Evolutionary conservation across 148 eudicot species (phyloP).

Genomic region (Pouteria glomerata): DNA sequence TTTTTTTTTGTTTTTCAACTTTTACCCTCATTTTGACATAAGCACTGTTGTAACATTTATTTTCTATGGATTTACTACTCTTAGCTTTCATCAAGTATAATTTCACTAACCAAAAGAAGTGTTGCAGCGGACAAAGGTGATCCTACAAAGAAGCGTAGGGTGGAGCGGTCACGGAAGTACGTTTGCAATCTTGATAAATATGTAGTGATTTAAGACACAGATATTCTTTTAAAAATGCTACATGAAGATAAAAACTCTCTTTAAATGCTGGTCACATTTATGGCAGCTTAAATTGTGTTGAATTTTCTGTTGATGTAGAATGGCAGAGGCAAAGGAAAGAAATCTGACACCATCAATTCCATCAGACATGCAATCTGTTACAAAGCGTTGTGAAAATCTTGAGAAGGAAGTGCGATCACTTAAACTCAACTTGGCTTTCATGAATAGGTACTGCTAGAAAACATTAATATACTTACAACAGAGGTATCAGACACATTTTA

Average conservation of each 20-base stretch:
- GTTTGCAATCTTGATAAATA: conserved; percentile 13
- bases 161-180: conserved; percentile 53
- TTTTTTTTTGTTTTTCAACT: background rate
- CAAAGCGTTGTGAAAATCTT: conserved; percentile 52
- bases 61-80: background rate
- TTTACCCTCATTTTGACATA: background rate
- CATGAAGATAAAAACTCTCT: background rate
- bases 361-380: conserved; percentile 44
- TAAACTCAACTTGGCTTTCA: conserved; percentile 51
- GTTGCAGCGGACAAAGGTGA: conserved; percentile 40
- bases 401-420: conserved; percentile 63
- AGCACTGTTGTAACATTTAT: background rate
- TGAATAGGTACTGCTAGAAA: conserved; percentile 37
- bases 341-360: conserved; percentile 39
- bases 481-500: background rate
- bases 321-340: conserved; percentile 62
- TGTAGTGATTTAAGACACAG: no score
- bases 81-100: background rate
- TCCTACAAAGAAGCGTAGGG: conserved; percentile 56
- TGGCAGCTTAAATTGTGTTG: background rate
- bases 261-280: background rate
- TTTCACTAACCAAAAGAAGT: conserved; percentile 10
- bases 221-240: background rate
- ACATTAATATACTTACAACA: background rate
- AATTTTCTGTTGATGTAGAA: conserved; percentile 23